Evolutionary conservation across 139 green algal genomes (phyloP).

Genomic region (Trebouxia sp.): DNA sequence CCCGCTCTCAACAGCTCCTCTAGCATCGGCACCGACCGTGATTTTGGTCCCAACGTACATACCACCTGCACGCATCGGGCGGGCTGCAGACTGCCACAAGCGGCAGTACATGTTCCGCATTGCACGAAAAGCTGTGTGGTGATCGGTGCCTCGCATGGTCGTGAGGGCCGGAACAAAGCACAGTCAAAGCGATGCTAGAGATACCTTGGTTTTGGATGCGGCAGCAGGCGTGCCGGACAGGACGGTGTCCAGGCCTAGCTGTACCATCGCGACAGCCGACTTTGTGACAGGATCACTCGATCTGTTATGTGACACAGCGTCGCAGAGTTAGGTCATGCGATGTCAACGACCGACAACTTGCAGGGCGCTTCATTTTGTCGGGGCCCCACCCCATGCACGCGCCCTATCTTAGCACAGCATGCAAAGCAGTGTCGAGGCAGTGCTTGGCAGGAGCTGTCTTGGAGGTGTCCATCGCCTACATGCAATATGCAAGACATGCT

Average conservation of each 20-base stretch:
- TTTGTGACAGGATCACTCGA: background rate
- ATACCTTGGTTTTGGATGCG: constrained; percentile 74
- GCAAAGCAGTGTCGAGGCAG: too few species aligned
- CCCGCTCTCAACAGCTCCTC: constrained; percentile 88
- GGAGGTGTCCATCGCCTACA: too few species aligned
- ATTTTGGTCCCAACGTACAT: constrained; percentile 91
- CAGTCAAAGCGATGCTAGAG: background rate
- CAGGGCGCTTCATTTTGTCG: background rate
- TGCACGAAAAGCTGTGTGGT: background rate
- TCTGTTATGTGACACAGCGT: too few species aligned
- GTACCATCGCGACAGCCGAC: constrained; percentile 47
- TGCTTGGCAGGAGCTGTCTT: too few species aligned
- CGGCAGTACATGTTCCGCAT: background rate
- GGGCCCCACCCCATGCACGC: too few species aligned
- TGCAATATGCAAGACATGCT: too few species aligned
- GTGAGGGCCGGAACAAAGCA: background rate
- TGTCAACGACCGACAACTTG: background rate
- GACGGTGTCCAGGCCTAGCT: constrained; percentile 69
- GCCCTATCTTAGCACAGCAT: too few species aligned
- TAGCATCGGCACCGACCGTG: constrained; percentile 73
- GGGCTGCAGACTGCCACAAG: background rate
- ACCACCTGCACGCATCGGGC: constrained; percentile 72
- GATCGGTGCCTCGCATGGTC: background rate
- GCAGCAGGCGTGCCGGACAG: constrained; percentile 58
- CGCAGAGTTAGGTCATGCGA: background rate